Base-by-base conservation (phyloP, 2,329 filamentous ascomycete species). In the Cytospora mali region DNA sequence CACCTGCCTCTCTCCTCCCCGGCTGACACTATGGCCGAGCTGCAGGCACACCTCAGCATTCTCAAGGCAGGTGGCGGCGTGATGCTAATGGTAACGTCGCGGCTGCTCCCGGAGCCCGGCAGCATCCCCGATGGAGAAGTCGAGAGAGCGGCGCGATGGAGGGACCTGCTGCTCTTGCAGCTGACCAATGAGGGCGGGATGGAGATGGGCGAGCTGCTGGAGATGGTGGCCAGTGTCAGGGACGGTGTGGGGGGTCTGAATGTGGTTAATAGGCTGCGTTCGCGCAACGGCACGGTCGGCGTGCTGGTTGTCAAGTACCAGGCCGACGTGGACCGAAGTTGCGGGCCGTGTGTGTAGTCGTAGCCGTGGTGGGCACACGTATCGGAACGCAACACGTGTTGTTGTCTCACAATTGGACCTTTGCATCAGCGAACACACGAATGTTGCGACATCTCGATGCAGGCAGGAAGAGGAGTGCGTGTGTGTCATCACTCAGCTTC, bases 141-240 rank as follows among this genome's bases (percentile, higher is more conserved):
- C 23, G 72, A 74, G 54, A 61, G 60, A 7, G 49, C 62, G 10
- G 71, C 70, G 27, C 69, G 70, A 3, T 18, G 71, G 23, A 68
- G 69, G 1, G 75, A 77, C 48, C 64, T 77, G 4, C 64, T 64
- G 3, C 57, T 70, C 21, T 62, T 70, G 9, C 75, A 77, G 60
- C 64, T 77, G 10, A 51, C 64, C 16, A 73, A 70, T 51, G 69
- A 71, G 35, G 42, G 67, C 6, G 69, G 71, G 54, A 59, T 73
- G 55, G 71, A 72, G 39, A 64, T 74, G 49, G 35, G 29, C 7
- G 74, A 75, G 59, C 39, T 76, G 10, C 50, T 71, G 9, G 64
- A 69, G 11, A 50, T 75, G 27, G 62, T 76, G 11, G 68, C 69
- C 21, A 67, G 58, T 18, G 66, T 73, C 2, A 57, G 64, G 14